A percentile compares a stretch with the other conserved stretches of the same genome.
Evolutionary conservation across 371 early-diverging fungal genomes (phyloP).

Genomic region (Conidiobolus incongruus): DNA sequence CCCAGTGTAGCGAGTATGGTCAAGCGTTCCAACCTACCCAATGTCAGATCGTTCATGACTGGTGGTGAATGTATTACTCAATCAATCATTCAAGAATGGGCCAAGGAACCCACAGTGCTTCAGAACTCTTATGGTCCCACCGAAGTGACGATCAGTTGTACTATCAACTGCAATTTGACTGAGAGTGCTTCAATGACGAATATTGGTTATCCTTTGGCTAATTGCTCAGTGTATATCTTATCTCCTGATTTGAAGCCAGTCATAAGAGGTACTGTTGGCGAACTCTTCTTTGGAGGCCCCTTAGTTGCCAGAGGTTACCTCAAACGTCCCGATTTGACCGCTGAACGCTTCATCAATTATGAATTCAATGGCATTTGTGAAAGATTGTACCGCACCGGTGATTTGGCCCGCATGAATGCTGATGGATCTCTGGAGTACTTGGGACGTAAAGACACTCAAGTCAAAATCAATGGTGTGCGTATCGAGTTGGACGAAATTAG

Average conservation of each 20-base stretch:
- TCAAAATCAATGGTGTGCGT: slow-evolving; percentile 10
- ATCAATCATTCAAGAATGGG: not conserved
- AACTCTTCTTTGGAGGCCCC: not conserved
- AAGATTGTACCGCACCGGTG: slow-evolving; percentile 14
- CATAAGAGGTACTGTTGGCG: not conserved
- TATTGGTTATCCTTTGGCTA: not conserved
- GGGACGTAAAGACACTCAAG: slow-evolving; percentile 8
- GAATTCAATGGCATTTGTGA: not conserved
- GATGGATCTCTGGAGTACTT: slow-evolving; percentile 7
- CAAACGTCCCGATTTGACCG: not conserved
- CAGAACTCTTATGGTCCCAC: not conserved
- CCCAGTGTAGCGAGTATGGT: not conserved
- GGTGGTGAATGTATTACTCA: not conserved
- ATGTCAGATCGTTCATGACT: not conserved
- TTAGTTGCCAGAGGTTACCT: not conserved
- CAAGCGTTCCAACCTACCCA: not conserved
- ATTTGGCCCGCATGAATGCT: slow-evolving; percentile 9
- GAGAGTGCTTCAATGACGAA: not conserved
- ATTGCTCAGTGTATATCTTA: not conserved
- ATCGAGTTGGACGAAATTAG: slow-evolving; percentile 10
- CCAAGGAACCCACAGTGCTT: not conserved
- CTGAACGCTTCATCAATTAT: too few relatives aligned
- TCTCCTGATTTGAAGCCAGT: not conserved
- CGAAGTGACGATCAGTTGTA: not conserved
- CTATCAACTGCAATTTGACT: not conserved